Conservation (phyloP, 2,329 filamentous ascomycete species). For the Gyromitra esculenta region DNA sequence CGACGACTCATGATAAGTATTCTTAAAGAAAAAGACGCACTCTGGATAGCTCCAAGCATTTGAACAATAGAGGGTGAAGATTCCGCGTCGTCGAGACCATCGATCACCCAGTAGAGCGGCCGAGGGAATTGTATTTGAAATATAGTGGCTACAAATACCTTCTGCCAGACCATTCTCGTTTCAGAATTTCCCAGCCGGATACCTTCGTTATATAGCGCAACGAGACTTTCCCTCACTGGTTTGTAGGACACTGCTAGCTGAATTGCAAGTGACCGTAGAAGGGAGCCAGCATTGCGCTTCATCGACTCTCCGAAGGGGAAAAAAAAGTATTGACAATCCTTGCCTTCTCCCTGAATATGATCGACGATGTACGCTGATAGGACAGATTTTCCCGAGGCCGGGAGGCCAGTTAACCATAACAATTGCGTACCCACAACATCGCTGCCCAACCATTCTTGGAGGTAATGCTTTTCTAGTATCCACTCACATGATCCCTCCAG, state of each 20-base stretch:
- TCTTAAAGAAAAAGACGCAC: not conserved
- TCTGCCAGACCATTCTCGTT: conserved; percentile 58
- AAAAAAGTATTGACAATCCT: conserved; percentile 56
- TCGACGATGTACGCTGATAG: conserved; percentile 58
- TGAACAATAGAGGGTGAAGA: conserved; percentile 24
- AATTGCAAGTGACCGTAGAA: conserved; percentile 59
- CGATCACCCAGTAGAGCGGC: conserved; percentile 61
- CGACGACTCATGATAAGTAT: conserved; percentile 17
- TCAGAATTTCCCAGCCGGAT: conserved; percentile 58
- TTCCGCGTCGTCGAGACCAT: conserved; percentile 61
- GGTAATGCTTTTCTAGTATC: conserved; percentile 27
- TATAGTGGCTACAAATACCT: conserved; percentile 59
- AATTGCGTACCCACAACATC: conserved; percentile 36
- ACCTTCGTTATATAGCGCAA: conserved; percentile 55
- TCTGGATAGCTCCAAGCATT: conserved; percentile 17
- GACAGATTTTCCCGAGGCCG: conserved; percentile 60
- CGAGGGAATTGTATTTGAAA: conserved; percentile 55
- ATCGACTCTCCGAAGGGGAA: conserved; percentile 10
- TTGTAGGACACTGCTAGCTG: conserved; percentile 58
- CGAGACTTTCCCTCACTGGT: conserved; percentile 54
- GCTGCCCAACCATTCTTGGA: conserved; percentile 17
- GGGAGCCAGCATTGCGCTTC: conserved; percentile 45
- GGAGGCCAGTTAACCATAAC: conserved; percentile 58
- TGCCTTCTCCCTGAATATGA: conserved; percentile 49
- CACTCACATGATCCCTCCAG: conserved; percentile 39